Conservation (phyloP, 768 basidiomycete species). For the Filobasidium floriforme region DNA sequence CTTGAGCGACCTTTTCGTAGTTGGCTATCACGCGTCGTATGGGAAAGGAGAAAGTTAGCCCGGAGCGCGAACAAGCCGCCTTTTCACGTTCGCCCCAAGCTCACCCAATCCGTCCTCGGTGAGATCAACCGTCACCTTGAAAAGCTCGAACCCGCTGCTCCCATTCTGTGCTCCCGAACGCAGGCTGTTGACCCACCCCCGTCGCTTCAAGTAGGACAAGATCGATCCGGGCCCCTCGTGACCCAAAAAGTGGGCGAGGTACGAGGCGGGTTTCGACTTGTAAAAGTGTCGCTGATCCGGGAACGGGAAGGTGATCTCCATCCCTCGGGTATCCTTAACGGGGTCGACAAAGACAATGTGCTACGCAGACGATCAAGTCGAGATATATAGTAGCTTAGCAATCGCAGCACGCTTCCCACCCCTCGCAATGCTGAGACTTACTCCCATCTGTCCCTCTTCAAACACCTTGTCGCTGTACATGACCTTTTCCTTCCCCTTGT, state of each 20-base stretch:
- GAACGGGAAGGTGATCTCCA: conserved; percentile 64
- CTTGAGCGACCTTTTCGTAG: conserved; percentile 61
- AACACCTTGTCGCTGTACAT: conserved; percentile 34
- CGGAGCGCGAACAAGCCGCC: too few species aligned
- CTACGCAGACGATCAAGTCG: conserved; percentile 30
- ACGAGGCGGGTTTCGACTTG: conserved; percentile 72
- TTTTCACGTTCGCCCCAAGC: conserved; percentile 37
- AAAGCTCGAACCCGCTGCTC: conserved; percentile 68
- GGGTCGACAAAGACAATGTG: conserved; percentile 60
- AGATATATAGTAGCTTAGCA: neutral
- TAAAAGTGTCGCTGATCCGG: conserved; percentile 44
- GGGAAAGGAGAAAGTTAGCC: neutral
- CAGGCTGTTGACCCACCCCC: conserved; percentile 75
- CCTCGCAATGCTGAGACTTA: conserved; percentile 24
- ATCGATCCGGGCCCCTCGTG: conserved; percentile 84
- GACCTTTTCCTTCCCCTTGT: conserved; percentile 33
- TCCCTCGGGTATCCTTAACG: conserved; percentile 72
- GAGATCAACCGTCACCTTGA: conserved; percentile 71
- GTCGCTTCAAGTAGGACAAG: conserved; percentile 77
- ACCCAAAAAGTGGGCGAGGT: conserved; percentile 61
- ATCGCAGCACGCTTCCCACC: neutral
- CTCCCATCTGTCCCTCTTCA: conserved; percentile 34
- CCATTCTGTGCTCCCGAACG: conserved; percentile 65
- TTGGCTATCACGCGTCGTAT: conserved; percentile 52
- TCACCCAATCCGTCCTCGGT: conserved; percentile 79